phyloP scores from a whole-genome alignment of 345 rosid species.

The Citrus medica region DNA sequence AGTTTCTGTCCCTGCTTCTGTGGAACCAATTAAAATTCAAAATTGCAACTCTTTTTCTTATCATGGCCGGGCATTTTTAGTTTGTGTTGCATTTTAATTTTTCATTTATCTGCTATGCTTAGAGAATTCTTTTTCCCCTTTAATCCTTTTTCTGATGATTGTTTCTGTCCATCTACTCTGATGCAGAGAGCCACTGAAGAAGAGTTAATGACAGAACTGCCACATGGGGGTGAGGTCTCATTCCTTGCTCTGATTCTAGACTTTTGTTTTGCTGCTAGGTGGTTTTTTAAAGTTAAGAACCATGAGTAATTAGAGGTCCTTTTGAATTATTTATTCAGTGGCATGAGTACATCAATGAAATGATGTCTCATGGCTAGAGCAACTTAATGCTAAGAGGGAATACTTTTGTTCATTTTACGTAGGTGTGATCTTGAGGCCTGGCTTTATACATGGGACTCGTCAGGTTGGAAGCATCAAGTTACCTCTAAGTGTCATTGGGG shows the following conservation, averaged over 20 bases:
- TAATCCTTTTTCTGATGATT: neutral
- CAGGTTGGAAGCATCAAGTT: slow-evolving; percentile 43
- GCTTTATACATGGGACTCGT: slow-evolving; percentile 63
- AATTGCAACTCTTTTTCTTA: neutral
- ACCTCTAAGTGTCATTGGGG: slow-evolving; percentile 57
- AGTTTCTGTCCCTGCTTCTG: neutral
- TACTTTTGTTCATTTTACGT: neutral
- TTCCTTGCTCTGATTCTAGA: neutral
- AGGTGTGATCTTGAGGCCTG: slow-evolving; percentile 61
- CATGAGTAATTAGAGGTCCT: neutral
- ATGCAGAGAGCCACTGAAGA: slow-evolving; percentile 60
- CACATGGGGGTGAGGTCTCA: slow-evolving; percentile 39
- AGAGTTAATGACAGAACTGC: slow-evolving; percentile 37
- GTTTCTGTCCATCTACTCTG: neutral
- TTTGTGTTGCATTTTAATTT: neutral
- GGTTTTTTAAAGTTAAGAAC: neutral
- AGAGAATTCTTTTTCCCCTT: neutral
- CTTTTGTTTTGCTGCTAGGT: neutral
- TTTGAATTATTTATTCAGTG: neutral
- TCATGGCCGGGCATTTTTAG: neutral
- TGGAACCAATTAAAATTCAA: neutral
- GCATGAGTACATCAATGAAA: neutral
- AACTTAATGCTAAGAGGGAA: neutral
- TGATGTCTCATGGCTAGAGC: neutral
- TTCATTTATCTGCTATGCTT: neutral